Percentiles rank a stretch among this genome's conserved stretches.
These are phyloP conservation scores for Xylaria palmicola DNA, from an alignment of 495 filamentous ascomycete genomes.

Conservation along the genomic window DNA sequence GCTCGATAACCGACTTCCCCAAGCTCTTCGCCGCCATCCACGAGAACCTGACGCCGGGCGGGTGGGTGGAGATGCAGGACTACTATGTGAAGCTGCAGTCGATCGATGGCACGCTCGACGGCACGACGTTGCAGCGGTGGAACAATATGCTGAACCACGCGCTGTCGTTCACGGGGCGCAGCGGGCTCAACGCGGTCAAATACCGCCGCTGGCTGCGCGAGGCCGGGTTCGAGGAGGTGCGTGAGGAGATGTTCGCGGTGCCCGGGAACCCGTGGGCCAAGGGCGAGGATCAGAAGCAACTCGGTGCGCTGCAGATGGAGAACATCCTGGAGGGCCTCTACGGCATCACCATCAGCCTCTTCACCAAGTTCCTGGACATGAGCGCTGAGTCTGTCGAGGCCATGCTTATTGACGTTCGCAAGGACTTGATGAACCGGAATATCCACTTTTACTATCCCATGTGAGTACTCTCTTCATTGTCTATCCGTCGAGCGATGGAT, in stretches of 20 bases:
- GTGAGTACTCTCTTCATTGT: conserved; percentile 27
- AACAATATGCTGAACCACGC: conserved; percentile 30
- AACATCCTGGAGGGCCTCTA: conserved; percentile 45
- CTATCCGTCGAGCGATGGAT: no score
- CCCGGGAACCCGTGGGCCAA: conserved; percentile 54
- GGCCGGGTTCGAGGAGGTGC: conserved; percentile 46
- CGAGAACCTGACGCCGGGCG: conserved; percentile 46
- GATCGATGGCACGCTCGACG: conserved; percentile 28
- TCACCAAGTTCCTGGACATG: conserved; percentile 54
- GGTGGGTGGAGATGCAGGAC: conserved; percentile 53
- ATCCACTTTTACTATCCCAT: conserved; percentile 50
- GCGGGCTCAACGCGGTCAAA: conserved; percentile 19
- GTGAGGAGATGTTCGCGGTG: conserved; percentile 44
- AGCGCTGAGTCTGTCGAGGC: conserved; percentile 48
- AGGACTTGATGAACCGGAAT: conserved; percentile 50
- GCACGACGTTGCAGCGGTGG: conserved; percentile 33
- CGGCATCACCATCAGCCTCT: conserved; percentile 50
- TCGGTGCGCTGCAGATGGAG: conserved; percentile 44
- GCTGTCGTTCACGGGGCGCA: conserved; percentile 23
- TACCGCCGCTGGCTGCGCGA: conserved; percentile 33
- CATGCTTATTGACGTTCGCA: conserved; percentile 51
- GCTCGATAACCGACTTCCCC: conserved; percentile 44
- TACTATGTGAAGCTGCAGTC: conserved; percentile 33
- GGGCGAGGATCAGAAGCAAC: conserved; percentile 45
- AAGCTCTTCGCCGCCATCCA: conserved; percentile 42